Percentiles rank a stretch among this genome's conserved stretches.
phyloP scores from a whole-genome alignment of 2,329 filamentous ascomycete species.

The Trichoderma endophyticum region DNA sequence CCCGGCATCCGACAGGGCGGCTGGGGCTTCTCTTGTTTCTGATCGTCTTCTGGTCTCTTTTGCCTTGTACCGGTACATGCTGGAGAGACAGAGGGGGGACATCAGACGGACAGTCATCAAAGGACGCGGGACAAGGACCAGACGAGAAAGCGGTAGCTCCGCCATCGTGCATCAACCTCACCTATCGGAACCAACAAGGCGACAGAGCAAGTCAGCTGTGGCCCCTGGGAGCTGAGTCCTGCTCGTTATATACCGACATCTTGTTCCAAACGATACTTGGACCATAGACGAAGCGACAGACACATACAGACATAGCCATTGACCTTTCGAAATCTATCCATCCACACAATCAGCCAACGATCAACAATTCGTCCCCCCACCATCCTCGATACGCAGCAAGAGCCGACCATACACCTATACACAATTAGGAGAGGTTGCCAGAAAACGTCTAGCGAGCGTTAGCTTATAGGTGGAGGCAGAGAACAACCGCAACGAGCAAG shows the following conservation, averaged over 20 bases:
- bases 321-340: not conserved
- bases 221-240: conserved; percentile 1
- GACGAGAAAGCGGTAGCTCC: conserved; percentile 1
- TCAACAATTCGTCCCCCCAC: not conserved
- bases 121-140: not conserved
- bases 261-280: not conserved
- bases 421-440: not conserved
- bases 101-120: not conserved
- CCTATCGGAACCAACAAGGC: conserved; percentile 11
- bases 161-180: not conserved
- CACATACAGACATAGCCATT: not conserved
- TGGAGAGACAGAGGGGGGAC: not conserved
- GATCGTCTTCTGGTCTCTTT: conserved; percentile 4
- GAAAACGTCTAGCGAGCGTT: not conserved
- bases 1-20: conserved; percentile 13
- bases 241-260: conserved; percentile 7
- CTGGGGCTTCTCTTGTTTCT: not conserved
- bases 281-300: not conserved
- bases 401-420: not conserved
- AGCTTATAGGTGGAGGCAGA: not conserved
- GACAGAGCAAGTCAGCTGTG: conserved; percentile 12
- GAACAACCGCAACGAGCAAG: not conserved
- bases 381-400: not conserved
- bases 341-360: not conserved
- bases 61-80: not conserved